phyloP scores from a whole-genome alignment of 345 rosid genomes.

The Turnera subulata region DNA sequence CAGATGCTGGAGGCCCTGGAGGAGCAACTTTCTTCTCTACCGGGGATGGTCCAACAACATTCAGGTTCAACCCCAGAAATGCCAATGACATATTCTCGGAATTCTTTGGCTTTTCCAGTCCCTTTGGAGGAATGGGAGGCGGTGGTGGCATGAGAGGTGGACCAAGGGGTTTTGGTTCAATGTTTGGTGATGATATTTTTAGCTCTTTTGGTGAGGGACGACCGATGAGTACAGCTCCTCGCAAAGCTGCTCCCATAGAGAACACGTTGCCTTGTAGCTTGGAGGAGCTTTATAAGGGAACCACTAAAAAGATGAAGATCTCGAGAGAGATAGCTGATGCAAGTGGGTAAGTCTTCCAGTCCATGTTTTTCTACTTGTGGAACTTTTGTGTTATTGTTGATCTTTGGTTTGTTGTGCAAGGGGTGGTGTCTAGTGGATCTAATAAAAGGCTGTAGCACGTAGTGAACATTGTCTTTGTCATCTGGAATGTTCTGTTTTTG shows the following conservation, averaged over 20 bases:
- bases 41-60: conserved; percentile 59
- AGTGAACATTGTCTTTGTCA: too few species aligned
- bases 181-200: conserved; percentile 67
- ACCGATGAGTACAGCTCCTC: conserved; percentile 38
- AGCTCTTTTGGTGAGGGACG: conserved; percentile 46
- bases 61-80: conserved; percentile 63
- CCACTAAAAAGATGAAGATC: conserved; percentile 81
- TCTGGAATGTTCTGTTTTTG: too few species aligned
- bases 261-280: conserved; percentile 54
- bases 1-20: conserved; percentile 52
- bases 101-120: conserved; percentile 58
- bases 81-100: conserved; percentile 71
- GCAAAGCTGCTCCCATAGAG: conserved; percentile 61
- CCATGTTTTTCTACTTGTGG: neutral
- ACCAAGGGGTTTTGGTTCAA: conserved; percentile 43
- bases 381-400: neutral
- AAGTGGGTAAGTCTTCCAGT: conserved; percentile 45
- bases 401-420: too few species aligned
- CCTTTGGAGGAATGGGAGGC: conserved; percentile 49
- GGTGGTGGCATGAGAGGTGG: conserved; percentile 44
- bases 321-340: conserved; percentile 70
- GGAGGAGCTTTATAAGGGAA: conserved; percentile 73
- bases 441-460: too few species aligned
- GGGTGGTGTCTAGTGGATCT: too few species aligned
- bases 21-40: conserved; percentile 69